Conservation (phyloP, 306 rosid genomes). For the Vicia villosa region DNA sequence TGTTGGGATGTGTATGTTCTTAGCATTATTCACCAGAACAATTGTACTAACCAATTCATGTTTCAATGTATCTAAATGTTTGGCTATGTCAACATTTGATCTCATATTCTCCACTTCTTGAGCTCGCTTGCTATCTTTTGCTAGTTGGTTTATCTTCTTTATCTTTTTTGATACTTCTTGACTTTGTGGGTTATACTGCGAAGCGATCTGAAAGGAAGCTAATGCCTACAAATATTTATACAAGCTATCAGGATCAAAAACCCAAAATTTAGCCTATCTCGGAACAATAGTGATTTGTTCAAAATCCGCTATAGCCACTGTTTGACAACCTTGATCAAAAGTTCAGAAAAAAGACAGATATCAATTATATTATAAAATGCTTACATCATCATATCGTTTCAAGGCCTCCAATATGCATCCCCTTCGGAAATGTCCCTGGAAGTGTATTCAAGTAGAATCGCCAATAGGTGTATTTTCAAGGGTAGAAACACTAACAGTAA, state of each 20-base stretch:
- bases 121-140: constrained; percentile 69
- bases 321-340: background rate
- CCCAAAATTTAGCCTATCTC: constrained; percentile 1
- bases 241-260: constrained; percentile 38
- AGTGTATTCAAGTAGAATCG: constrained; percentile 41
- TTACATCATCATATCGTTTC: constrained; percentile 89
- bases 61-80: constrained; percentile 72
- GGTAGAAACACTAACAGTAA: constrained; percentile 24
- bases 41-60: constrained; percentile 73
- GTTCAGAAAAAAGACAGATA: constrained; percentile 24
- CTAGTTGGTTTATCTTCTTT: constrained; percentile 72
- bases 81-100: constrained; percentile 83
- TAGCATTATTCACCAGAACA: background rate
- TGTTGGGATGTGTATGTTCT: too few relatives aligned
- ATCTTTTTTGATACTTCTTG: constrained; percentile 89
- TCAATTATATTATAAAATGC: constrained; percentile 19
- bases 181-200: constrained; percentile 80
- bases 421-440: constrained; percentile 94
- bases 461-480: constrained; percentile 24
- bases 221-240: constrained; percentile 63
- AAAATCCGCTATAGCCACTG: background rate
- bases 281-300: background rate
- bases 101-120: constrained; percentile 84
- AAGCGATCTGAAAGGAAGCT: constrained; percentile 77
- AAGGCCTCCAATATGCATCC: constrained; percentile 94